phyloP scores from a whole-genome alignment of 371 early-diverging fungal genomes.

The Coemansia sp. region DNA sequence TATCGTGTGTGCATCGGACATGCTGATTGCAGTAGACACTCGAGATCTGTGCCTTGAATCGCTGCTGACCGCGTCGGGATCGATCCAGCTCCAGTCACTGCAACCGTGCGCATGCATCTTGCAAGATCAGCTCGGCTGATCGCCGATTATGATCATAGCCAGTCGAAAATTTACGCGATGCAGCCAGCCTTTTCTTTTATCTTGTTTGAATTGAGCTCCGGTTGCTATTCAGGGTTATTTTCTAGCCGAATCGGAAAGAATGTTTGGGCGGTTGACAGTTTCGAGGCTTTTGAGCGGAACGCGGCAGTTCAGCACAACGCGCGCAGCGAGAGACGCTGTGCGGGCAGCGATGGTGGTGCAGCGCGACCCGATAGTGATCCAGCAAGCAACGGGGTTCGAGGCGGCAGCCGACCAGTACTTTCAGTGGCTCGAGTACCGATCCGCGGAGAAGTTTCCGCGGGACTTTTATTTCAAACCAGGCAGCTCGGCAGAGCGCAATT shows the following conservation, averaged over 20 bases:
- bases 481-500: constrained; percentile 73
- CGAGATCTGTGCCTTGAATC: not conserved
- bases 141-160: not conserved
- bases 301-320: constrained; percentile 29
- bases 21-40: not conserved
- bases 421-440: constrained; percentile 65
- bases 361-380: constrained; percentile 79
- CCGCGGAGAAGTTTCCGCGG: constrained; percentile 66
- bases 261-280: constrained; percentile 1
- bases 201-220: no score
- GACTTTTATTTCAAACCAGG: constrained; percentile 93
- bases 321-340: constrained; percentile 3
- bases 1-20: not conserved
- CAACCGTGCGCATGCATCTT: not conserved
- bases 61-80: not conserved
- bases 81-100: constrained; percentile 1
- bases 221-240: no score
- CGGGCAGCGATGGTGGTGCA: constrained; percentile 73
- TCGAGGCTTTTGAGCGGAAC: not conserved
- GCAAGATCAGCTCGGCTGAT: not conserved
- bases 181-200: no score
- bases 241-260: not conserved
- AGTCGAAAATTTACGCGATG: no score
- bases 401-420: constrained; percentile 73
- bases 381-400: constrained; percentile 72